These are phyloP conservation scores for Fusarium chaquense DNA, from an alignment of 2,329 filamentous ascomycete species.

Conservation along the genomic window DNA sequence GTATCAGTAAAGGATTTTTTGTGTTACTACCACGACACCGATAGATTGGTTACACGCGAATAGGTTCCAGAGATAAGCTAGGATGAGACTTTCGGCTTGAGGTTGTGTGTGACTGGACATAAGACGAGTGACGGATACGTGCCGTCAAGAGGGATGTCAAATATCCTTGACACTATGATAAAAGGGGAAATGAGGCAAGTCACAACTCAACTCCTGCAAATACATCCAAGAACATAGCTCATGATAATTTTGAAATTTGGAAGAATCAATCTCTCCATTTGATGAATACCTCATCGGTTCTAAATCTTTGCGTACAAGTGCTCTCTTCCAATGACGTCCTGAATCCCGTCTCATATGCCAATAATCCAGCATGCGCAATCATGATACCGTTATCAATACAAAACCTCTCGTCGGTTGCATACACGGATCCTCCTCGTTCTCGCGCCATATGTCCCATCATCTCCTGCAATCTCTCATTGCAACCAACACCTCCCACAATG, in stretches of 20 bases:
- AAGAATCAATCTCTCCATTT: conserved; percentile 76
- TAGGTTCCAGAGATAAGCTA: neutral
- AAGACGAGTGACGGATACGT: neutral
- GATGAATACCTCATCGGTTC: conserved; percentile 84
- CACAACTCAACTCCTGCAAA: conserved; percentile 11
- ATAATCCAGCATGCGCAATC: conserved; percentile 95
- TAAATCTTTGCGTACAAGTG: conserved; percentile 85
- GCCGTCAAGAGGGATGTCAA: conserved; percentile 6
- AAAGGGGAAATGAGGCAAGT: neutral
- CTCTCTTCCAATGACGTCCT: conserved; percentile 81
- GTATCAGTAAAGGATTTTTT: no score
- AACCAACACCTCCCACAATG: conserved; percentile 95
- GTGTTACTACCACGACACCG: no score
- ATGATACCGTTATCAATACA: conserved; percentile 99
- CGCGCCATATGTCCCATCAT: conserved; percentile 98
- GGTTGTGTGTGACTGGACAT: neutral
- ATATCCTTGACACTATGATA: neutral
- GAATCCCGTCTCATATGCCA: conserved; percentile 87
- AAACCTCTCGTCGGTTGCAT: conserved; percentile 95
- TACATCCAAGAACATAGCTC: conserved; percentile 3
- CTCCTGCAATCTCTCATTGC: conserved; percentile 91
- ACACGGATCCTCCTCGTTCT: conserved; percentile 89
- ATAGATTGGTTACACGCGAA: no score
- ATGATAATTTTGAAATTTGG: conserved; percentile 1
- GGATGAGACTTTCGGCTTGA: neutral